A percentile compares a stretch with the other conserved stretches of the same genome.
Evolutionary conservation across 306 rosid genomes (phyloP).

Genomic region (Potentilla sterilis): DNA sequence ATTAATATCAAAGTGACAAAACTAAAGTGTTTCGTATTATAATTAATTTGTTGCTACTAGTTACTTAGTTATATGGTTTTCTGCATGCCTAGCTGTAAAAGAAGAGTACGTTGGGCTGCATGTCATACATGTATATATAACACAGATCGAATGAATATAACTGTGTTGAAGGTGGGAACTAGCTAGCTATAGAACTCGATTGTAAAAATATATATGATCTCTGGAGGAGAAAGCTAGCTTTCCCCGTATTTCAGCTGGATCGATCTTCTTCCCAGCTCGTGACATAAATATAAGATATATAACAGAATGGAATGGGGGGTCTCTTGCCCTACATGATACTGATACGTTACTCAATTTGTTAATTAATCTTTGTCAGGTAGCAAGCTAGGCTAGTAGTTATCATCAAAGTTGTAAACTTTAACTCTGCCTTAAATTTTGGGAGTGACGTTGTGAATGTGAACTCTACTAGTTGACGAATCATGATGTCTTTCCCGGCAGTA

Average conservation of each 20-base stretch:
- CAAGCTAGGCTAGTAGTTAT: not conserved
- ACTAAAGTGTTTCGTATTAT: too few relatives aligned
- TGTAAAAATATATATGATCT: not conserved
- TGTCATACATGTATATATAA: not conserved
- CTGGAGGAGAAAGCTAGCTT: not conserved
- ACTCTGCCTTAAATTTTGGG: not conserved
- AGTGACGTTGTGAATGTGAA: constrained; percentile 1
- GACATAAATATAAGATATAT: not conserved
- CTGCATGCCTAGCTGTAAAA: too few relatives aligned
- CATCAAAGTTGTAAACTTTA: not conserved
- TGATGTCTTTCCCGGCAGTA: not conserved
- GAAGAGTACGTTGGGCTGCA: constrained; percentile 11
- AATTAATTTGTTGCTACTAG: too few relatives aligned
- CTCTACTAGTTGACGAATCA: not conserved
- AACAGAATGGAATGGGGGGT: not conserved
- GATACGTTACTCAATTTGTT: not conserved
- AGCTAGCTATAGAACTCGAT: not conserved
- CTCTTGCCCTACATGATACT: not conserved
- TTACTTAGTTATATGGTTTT: too few relatives aligned
- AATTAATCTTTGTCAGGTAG: not conserved
- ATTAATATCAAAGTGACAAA: too few relatives aligned
- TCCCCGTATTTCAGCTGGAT: not conserved
- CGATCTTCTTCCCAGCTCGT: not conserved
- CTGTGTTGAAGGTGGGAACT: not conserved
- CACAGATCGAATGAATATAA: not conserved